These are phyloP conservation scores for Moesziomyces antarcticus DNA, from an alignment of 1,284 basidiomycete species.

Conservation along the genomic window DNA sequence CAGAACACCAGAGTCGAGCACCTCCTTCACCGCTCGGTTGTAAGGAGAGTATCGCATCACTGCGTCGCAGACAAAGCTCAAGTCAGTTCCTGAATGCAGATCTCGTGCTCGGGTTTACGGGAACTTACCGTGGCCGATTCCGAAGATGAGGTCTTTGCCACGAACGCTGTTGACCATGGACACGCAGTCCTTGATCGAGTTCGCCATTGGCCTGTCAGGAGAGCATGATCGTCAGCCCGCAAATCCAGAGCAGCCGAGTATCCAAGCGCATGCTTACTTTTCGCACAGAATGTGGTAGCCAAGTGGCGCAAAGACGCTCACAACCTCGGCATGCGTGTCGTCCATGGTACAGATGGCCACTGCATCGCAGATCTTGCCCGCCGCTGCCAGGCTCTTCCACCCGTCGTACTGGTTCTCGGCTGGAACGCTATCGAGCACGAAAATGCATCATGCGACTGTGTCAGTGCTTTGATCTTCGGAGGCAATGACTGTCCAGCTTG, in stretches of 20 bases:
- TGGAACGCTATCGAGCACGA: slow-evolving; percentile 4
- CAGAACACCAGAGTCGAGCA: slow-evolving; percentile 32
- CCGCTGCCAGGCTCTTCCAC: slow-evolving; percentile 32
- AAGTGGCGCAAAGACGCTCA: slow-evolving; percentile 29
- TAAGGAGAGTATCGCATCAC: slow-evolving; percentile 41
- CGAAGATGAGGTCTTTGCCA: slow-evolving; percentile 26
- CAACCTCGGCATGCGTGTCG: slow-evolving; percentile 41
- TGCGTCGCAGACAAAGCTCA: neutral
- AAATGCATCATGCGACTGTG: neutral
- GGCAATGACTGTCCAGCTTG: too few relatives aligned
- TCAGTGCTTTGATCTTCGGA: neutral
- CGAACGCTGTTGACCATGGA: slow-evolving; percentile 31
- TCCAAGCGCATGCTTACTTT: slow-evolving; percentile 7
- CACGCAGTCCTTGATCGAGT: slow-evolving; percentile 43
- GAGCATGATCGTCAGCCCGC: neutral
- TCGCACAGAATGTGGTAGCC: slow-evolving; percentile 45
- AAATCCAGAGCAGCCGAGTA: neutral
- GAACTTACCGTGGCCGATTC: slow-evolving; percentile 26
- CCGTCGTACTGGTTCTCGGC: slow-evolving; percentile 33
- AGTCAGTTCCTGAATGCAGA: neutral
- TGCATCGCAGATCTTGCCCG: slow-evolving; percentile 38
- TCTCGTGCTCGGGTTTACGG: neutral
- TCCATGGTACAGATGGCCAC: slow-evolving; percentile 43
- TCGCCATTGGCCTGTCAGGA: slow-evolving; percentile 21
- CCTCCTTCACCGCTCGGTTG: slow-evolving; percentile 36